Evolutionary conservation across 2,329 filamentous ascomycete species (phyloP).

Genomic region (Calonectria pteridis): DNA sequence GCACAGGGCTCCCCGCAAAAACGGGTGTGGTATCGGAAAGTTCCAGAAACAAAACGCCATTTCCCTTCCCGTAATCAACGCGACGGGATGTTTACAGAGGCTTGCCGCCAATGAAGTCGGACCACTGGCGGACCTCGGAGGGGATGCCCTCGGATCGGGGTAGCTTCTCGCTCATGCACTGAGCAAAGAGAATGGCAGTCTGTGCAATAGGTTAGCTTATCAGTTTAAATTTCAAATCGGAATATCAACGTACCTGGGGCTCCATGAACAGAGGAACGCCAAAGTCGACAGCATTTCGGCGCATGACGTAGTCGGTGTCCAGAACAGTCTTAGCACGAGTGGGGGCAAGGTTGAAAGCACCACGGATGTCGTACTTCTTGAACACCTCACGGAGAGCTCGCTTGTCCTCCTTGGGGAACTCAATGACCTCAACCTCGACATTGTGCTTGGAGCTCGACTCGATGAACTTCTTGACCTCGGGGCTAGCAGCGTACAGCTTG

Average conservation of each 20-base stretch:
- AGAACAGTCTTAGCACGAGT: constrained; percentile 84
- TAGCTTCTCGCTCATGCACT: constrained; percentile 97
- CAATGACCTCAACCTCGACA: constrained; percentile 86
- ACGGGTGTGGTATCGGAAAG: too few species aligned
- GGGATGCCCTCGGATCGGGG: constrained; percentile 91
- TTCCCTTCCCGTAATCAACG: too few species aligned
- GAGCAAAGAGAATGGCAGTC: constrained; percentile 96
- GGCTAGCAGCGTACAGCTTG: constrained; percentile 90
- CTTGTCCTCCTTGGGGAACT: constrained; percentile 98
- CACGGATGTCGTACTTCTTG: constrained; percentile 94
- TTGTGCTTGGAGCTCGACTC: constrained; percentile 77
- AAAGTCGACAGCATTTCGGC: constrained; percentile 97
- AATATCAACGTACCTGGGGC: constrained; percentile 78
- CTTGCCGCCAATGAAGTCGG: constrained; percentile 92
- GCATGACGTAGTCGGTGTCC: constrained; percentile 98
- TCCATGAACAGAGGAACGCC: constrained; percentile 99
- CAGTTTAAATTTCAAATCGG: neutral
- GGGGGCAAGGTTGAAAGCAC: constrained; percentile 94
- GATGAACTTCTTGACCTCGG: constrained; percentile 85
- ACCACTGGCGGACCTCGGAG: constrained; percentile 92
- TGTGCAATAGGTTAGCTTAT: constrained; percentile 56
- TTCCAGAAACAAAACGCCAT: too few species aligned
- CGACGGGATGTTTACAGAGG: constrained; percentile 68
- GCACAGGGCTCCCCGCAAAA: too few species aligned
- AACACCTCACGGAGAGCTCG: constrained; percentile 94